A percentile compares a stretch with the other conserved stretches of the same genome.
phyloP scores from a whole-genome alignment of 176 grass and related monocot genomes.

The Carex pumila region DNA sequence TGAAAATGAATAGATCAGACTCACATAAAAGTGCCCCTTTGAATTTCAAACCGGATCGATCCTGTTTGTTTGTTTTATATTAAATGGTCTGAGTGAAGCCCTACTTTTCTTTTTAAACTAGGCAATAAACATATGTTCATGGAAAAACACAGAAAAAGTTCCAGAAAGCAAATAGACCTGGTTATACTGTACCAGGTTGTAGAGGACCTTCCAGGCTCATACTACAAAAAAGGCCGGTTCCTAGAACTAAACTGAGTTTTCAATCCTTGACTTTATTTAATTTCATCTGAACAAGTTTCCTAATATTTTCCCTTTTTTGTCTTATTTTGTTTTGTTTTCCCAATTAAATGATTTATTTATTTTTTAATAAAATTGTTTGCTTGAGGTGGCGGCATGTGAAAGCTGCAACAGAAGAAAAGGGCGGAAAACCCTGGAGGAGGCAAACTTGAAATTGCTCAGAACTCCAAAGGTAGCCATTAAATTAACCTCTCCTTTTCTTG shows the following conservation, averaged over 20 bases:
- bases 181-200: background rate
- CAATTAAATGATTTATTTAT: background rate
- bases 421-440: constrained; percentile 64
- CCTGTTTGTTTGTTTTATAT: too few species aligned
- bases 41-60: too few species aligned
- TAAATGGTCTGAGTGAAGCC: too few species aligned
- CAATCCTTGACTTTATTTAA: background rate
- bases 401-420: constrained; percentile 95
- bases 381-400: constrained; percentile 74
- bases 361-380: background rate
- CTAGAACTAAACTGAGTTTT: background rate
- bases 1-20: too few species aligned
- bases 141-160: background rate
- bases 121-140: background rate
- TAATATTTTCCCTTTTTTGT: background rate
- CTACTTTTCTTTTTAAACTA: background rate
- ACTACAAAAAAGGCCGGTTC: background rate
- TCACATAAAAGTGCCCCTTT: too few species aligned
- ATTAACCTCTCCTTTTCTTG: background rate
- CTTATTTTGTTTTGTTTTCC: background rate
- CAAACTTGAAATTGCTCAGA: constrained; percentile 74
- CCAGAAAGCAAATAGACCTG: background rate
- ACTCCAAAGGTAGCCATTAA: constrained; percentile 42
- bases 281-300: background rate
- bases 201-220: background rate